phyloP scores from a whole-genome alignment of 495 filamentous ascomycete species.

The Aspergillus ostianus region DNA sequence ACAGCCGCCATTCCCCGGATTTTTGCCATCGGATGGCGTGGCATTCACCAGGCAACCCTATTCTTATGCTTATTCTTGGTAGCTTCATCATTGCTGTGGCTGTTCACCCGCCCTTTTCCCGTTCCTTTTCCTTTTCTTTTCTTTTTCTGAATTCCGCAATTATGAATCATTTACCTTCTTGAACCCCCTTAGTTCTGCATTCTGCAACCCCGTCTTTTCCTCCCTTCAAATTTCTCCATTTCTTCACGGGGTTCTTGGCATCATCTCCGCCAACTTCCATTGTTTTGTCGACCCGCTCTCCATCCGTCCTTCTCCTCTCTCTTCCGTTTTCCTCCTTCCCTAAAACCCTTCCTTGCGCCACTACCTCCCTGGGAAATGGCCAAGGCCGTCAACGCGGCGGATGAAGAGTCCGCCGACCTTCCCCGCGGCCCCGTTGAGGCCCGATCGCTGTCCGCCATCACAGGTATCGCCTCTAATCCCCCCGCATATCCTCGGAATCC shows the following conservation, averaged over 20 bases:
- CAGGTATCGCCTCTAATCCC: slow-evolving; percentile 79
- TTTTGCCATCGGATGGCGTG: slow-evolving; percentile 2
- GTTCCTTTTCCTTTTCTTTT: background rate
- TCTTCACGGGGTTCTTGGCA: slow-evolving; percentile 6
- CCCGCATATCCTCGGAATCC: slow-evolving; percentile 77
- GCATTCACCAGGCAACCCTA: slow-evolving; percentile 20
- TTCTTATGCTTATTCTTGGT: slow-evolving; percentile 7
- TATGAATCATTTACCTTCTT: background rate
- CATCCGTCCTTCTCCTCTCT: slow-evolving; percentile 3
- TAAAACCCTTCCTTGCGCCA: background rate
- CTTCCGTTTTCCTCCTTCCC: slow-evolving; percentile 5
- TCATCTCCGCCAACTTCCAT: slow-evolving; percentile 15
- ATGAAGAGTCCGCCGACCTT: slow-evolving; percentile 24
- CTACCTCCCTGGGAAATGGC: slow-evolving; percentile 20
- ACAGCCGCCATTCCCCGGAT: background rate
- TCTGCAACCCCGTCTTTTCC: background rate
- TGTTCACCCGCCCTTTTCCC: slow-evolving; percentile 1
- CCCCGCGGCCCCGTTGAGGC: slow-evolving; percentile 64
- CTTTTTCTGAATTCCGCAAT: background rate
- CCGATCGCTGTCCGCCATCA: slow-evolving; percentile 75
- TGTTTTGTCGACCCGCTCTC: slow-evolving; percentile 12
- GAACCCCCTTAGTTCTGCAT: background rate
- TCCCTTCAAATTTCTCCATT: background rate
- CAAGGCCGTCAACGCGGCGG: slow-evolving; percentile 23
- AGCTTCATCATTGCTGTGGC: slow-evolving; percentile 1